These are phyloP conservation scores for Alopecurus myosuroides DNA, from an alignment of 176 grass and related monocot species.

Conservation along the genomic window DNA sequence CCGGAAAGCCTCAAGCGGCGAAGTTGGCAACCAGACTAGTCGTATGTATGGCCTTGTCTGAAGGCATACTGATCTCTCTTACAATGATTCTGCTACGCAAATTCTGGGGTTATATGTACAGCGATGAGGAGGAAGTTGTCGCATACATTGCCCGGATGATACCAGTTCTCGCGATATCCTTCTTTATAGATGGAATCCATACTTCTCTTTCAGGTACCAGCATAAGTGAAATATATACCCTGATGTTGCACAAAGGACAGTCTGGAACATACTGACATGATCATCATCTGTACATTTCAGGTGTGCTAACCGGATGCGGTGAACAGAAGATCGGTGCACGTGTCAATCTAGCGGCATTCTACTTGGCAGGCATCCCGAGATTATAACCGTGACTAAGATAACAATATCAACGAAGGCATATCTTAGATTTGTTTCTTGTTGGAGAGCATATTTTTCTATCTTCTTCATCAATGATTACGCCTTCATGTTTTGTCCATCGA, in stretches of 20 bases:
- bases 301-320: background rate
- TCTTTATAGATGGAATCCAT: background rate
- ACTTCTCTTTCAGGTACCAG: background rate
- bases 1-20: background rate
- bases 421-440: background rate
- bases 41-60: background rate
- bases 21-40: background rate
- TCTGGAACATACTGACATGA: background rate
- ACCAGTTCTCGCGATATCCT: background rate
- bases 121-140: background rate
- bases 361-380: constrained; percentile 31
- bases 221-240: background rate
- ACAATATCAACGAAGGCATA: too few relatives aligned
- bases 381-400: too few relatives aligned
- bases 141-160: background rate
- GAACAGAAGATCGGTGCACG: constrained; percentile 2
- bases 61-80: background rate
- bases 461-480: too few relatives aligned
- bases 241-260: background rate
- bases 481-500: too few relatives aligned
- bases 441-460: too few relatives aligned
- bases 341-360: constrained; percentile 12
- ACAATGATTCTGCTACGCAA: background rate
- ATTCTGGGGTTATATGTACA: background rate
- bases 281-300: background rate